Conservation (phyloP, 2,329 filamentous ascomycete genomes). For the Claviceps arundinis region DNA sequence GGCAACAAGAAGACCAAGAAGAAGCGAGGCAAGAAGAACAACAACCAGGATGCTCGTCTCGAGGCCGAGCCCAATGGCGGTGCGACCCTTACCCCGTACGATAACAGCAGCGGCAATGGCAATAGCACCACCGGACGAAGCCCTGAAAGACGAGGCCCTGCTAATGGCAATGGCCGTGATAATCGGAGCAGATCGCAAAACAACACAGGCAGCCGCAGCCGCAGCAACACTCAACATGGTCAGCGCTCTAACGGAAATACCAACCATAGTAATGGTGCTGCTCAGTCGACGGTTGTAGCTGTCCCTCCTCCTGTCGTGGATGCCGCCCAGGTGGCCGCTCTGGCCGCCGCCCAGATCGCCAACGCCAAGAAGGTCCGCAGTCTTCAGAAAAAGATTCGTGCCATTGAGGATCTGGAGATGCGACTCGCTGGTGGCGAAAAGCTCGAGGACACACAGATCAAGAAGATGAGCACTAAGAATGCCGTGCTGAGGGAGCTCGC, state of each 20-base stretch:
- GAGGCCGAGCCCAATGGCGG: constrained; percentile 31
- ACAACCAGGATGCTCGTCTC: constrained; percentile 61
- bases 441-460: constrained; percentile 93
- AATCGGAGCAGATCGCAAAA: constrained; percentile 45
- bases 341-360: constrained; percentile 43
- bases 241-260: constrained; percentile 15
- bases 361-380: constrained; percentile 90
- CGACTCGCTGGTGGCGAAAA: constrained; percentile 87
- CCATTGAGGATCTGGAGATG: constrained; percentile 98
- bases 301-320: constrained; percentile 21
- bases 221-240: constrained; percentile 35
- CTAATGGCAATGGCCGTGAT: constrained; percentile 23
- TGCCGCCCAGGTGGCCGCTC: constrained; percentile 38
- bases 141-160: constrained; percentile 48
- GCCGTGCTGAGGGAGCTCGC: constrained; percentile 74
- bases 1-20: constrained; percentile 91
- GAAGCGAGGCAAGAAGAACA: constrained; percentile 85
- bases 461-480: constrained; percentile 89
- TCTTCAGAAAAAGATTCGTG: constrained; percentile 91
- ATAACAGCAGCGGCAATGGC: constrained; percentile 23
- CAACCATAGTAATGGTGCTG: constrained; percentile 12
- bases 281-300: constrained; percentile 28
- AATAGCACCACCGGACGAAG: constrained; percentile 36
- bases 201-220: constrained; percentile 37
- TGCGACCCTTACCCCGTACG: constrained; percentile 31